Evolutionary conservation across 2,329 filamentous ascomycete genomes (phyloP).

Genomic region (Exophiala calicioides): DNA sequence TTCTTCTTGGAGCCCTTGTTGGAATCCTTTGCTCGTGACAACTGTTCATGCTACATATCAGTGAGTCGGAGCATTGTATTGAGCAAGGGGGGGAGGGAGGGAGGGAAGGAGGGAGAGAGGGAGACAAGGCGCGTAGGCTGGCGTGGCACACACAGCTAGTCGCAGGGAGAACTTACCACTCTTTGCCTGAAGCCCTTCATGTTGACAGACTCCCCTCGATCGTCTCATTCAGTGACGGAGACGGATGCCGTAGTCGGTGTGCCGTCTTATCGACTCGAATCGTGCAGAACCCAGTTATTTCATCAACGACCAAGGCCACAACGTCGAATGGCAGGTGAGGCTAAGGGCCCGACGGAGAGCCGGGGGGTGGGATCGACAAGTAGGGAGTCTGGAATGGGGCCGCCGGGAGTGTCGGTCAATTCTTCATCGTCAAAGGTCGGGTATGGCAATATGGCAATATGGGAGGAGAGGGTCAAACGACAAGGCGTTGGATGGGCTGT

Average conservation of each 20-base stretch:
- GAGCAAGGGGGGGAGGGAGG: slow-evolving; percentile 5
- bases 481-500: slow-evolving; percentile 7
- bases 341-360: too few relatives aligned
- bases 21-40: slow-evolving; percentile 84
- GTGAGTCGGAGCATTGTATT: slow-evolving; percentile 23
- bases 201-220: slow-evolving; percentile 48
- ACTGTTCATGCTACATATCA: slow-evolving; percentile 67
- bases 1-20: slow-evolving; percentile 76
- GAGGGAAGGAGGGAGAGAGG: too few relatives aligned
- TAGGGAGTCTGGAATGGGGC: slow-evolving; percentile 2
- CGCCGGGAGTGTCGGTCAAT: slow-evolving; percentile 4
- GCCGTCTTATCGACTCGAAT: slow-evolving; percentile 14
- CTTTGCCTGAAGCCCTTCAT: slow-evolving; percentile 98
- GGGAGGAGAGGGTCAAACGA: slow-evolving; percentile 5
- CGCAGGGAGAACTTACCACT: slow-evolving; percentile 87
- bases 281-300: slow-evolving; percentile 3
- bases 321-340: neutral
- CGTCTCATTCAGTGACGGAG: slow-evolving; percentile 12
- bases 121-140: too few relatives aligned
- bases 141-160: too few relatives aligned
- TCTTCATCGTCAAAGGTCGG: slow-evolving; percentile 12
- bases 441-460: too few relatives aligned
- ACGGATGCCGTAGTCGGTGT: slow-evolving; percentile 15
- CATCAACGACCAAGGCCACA: slow-evolving; percentile 14
- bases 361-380: neutral